phyloP scores from a whole-genome alignment of 805 yeast species.

The Lachancea waltii region DNA sequence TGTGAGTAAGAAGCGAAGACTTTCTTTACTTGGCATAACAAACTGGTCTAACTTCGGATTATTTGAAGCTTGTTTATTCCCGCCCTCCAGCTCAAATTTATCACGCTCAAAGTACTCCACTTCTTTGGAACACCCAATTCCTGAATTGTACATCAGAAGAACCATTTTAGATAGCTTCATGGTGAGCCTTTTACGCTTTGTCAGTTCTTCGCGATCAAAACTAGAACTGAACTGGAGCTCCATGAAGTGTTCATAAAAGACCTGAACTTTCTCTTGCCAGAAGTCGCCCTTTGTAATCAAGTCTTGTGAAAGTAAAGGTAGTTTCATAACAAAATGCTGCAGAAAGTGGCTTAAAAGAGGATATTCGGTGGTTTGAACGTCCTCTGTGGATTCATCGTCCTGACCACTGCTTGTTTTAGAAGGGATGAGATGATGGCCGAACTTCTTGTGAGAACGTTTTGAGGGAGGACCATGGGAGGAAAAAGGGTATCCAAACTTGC shows the following conservation, averaged over 20 bases:
- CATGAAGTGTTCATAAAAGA: constrained; percentile 74
- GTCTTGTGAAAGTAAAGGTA: constrained; percentile 61
- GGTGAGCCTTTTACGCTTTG: constrained; percentile 60
- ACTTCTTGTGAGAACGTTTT: constrained; percentile 1
- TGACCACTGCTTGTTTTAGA: background rate
- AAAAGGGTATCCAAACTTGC: constrained; percentile 77
- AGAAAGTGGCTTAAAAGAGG: constrained; percentile 70
- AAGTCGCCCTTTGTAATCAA: constrained; percentile 47
- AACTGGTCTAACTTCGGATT: constrained; percentile 30
- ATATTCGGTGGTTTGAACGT: constrained; percentile 33
- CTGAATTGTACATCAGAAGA: constrained; percentile 66
- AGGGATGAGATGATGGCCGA: background rate
- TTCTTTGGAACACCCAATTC: constrained; percentile 58
- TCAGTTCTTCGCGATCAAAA: constrained; percentile 67
- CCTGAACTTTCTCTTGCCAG: constrained; percentile 77
- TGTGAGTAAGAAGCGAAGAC: constrained; percentile 28
- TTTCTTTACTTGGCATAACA: constrained; percentile 38
- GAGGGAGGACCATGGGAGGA: constrained; percentile 38
- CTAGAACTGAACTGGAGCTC: constrained; percentile 63
- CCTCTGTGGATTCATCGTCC: background rate
- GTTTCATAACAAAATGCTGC: constrained; percentile 51
- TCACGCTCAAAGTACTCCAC: constrained; percentile 38
- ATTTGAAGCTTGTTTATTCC: constrained; percentile 27
- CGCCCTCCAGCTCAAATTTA: constrained; percentile 23
- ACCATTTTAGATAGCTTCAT: constrained; percentile 56